Evolutionary conservation across 83 land plant species (phyloP).

Genomic region (Isoetes engelmannii): DNA sequence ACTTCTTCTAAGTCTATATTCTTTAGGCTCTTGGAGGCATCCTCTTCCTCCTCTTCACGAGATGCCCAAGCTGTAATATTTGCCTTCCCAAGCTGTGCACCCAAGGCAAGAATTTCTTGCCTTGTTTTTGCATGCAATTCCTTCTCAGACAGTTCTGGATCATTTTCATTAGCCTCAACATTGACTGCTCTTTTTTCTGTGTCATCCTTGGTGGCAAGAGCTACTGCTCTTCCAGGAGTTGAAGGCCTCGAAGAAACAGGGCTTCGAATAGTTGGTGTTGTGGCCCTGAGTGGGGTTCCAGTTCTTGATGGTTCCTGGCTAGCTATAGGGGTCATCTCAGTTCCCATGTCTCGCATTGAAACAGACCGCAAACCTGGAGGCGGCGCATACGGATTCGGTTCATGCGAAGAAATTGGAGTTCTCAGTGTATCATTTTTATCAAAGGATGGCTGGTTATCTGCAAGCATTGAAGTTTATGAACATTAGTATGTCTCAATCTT

Average conservation of each 20-base stretch:
- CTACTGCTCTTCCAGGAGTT: constrained; percentile 53
- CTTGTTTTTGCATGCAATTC: constrained; percentile 60
- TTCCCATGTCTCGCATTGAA: constrained; percentile 84
- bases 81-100: constrained; percentile 69
- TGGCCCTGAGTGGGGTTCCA: constrained; percentile 59
- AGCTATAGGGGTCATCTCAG: constrained; percentile 85
- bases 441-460: too few relatives aligned
- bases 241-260: constrained; percentile 73
- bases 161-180: constrained; percentile 11
- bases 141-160: constrained; percentile 41
- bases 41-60: constrained; percentile 59
- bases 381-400: too few relatives aligned
- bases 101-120: constrained; percentile 66
- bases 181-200: constrained; percentile 6
- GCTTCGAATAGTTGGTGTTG: constrained; percentile 58
- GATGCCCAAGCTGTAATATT: constrained; percentile 97
- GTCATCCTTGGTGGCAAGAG: constrained; percentile 33
- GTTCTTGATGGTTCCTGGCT: constrained; percentile 86
- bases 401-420: too few relatives aligned
- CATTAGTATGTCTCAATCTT: too few relatives aligned
- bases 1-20: constrained; percentile 33
- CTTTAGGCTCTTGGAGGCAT: constrained; percentile 30
- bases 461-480: too few relatives aligned
- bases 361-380: constrained; percentile 37
- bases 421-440: too few relatives aligned